Evolutionary conservation across 805 yeast species (phyloP).

Genomic region (Suhomyces tanzawaensis): DNA sequence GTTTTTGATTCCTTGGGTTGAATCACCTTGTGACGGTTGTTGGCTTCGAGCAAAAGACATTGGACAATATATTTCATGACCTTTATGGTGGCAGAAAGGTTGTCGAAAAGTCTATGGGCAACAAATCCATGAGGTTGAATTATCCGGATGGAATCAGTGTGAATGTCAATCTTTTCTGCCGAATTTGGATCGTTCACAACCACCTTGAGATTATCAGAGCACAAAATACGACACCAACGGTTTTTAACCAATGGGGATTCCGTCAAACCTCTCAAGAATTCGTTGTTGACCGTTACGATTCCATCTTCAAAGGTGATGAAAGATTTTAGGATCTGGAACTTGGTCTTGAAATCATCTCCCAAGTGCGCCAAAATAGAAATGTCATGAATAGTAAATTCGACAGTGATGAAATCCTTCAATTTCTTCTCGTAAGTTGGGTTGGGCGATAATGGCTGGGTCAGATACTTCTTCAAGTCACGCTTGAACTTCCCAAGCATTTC

Average conservation of each 20-base stretch:
- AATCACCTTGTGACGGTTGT: slow-evolving; percentile 18
- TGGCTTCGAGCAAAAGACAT: slow-evolving; percentile 17
- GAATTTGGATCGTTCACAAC: slow-evolving; percentile 11
- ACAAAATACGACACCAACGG: slow-evolving; percentile 49
- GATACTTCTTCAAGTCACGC: slow-evolving; percentile 18
- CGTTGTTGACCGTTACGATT: slow-evolving; percentile 12
- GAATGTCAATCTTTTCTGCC: slow-evolving; percentile 18
- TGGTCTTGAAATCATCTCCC: slow-evolving; percentile 49
- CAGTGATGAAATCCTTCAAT: slow-evolving; percentile 10
- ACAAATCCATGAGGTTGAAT: slow-evolving; percentile 40
- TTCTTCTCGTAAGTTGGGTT: background rate
- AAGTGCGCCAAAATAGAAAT: slow-evolving; percentile 31
- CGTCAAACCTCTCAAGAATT: slow-evolving; percentile 43
- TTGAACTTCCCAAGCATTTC: slow-evolving; percentile 20
- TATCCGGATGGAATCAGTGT: slow-evolving; percentile 26
- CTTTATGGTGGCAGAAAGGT: slow-evolving; percentile 33
- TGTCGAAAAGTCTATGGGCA: slow-evolving; percentile 38
- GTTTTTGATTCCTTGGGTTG: slow-evolving; percentile 31
- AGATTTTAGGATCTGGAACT: slow-evolving; percentile 40
- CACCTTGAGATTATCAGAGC: slow-evolving; percentile 27
- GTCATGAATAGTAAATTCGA: slow-evolving; percentile 14
- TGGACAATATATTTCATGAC: slow-evolving; percentile 32
- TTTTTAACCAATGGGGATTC: slow-evolving; percentile 50
- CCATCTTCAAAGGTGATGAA: slow-evolving; percentile 7
- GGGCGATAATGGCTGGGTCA: slow-evolving; percentile 1